These are phyloP conservation scores for Antarctomyces pellizariae DNA, from an alignment of 495 filamentous ascomycete species.

Conservation along the genomic window DNA sequence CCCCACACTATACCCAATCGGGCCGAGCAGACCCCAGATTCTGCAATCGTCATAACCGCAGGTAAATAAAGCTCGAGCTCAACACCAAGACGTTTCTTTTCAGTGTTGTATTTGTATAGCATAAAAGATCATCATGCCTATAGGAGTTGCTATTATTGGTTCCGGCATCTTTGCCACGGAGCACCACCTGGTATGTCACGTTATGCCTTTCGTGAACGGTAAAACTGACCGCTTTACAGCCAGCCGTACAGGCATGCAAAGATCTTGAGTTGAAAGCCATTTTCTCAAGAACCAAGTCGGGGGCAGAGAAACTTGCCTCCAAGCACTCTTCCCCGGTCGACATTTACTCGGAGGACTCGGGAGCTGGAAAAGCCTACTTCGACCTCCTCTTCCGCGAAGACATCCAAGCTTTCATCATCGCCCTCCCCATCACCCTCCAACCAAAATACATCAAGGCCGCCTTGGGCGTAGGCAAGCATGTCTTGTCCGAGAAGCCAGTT, in stretches of 20 bases:
- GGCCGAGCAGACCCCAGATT: too few species aligned
- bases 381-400: slow-evolving; percentile 41
- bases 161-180: slow-evolving; percentile 28
- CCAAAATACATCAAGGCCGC: slow-evolving; percentile 33
- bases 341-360: slow-evolving; percentile 37
- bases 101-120: too few species aligned
- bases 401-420: slow-evolving; percentile 45
- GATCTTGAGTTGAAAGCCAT: slow-evolving; percentile 30
- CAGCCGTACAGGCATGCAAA: slow-evolving; percentile 22
- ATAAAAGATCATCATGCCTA: slow-evolving; percentile 14
- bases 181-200: slow-evolving; percentile 18
- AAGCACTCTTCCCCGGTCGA: slow-evolving; percentile 16
- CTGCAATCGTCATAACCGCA: too few species aligned
- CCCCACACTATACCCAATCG: too few species aligned
- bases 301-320: slow-evolving; percentile 13
- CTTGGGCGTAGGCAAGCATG: slow-evolving; percentile 50
- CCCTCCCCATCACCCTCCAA: slow-evolving; percentile 37
- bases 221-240: slow-evolving; percentile 16
- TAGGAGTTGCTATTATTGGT: slow-evolving; percentile 45
- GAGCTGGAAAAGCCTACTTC: slow-evolving; percentile 25
- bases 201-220: slow-evolving; percentile 1
- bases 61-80: too few species aligned
- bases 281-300: slow-evolving; percentile 32
- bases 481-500: slow-evolving; percentile 65
- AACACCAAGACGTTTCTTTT: too few species aligned